Evolutionary conservation across 176 grass and related monocot genomes (phyloP), one percentile per base, ranked within the genome.

Genomic region (maize (Zea mays)): DNA sequence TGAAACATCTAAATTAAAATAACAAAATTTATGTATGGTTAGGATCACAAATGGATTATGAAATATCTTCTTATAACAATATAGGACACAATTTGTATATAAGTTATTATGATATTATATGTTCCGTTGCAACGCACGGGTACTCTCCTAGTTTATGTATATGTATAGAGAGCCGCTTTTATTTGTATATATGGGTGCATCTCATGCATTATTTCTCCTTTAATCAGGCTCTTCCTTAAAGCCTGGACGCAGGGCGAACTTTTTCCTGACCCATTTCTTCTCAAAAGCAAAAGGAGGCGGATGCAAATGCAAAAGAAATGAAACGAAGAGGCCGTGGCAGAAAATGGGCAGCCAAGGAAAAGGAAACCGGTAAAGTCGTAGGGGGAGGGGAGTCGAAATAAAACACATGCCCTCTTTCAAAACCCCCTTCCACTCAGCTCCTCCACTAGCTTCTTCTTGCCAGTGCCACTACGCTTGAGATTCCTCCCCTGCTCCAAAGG

Each of bases 241-340:
- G 78, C 70, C 85, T 84, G 75, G 75, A 84, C 81, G 72, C 81
- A 87, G 67, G 62, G 4, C 9, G 69, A 82, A 50, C 43, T 71
- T 85, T 88, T 88, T 51, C 57, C 74, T 72, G 56, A 50, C 85
- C 79, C 79, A 79, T 85, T 88, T 91, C 83, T 85, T 88, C 45
- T 49, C 42, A 73, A 75, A 91, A 82, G 89, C 74, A 71, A 88
- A 88, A 91, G 82, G n/a, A 82, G 62, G 66, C 77, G 74, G 38
- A 39, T 39, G 38, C 27, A 12, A 34, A 17, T 35, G 44, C 13
- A n/a, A 60, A 64, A 75, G 33, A 41, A 82, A 78, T 73, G 62
- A 39, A 65, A 74, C 15, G 5, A 65, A 70, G 58, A 61, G 5
- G 27, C 27, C 27, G 27, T 6, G 39, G 43, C 41, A 87, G 45